A percentile compares a stretch with the other conserved stretches of the same genome.
phyloP scores from a whole-genome alignment of 768 basidiomycete species.

The Mycena maculata region DNA sequence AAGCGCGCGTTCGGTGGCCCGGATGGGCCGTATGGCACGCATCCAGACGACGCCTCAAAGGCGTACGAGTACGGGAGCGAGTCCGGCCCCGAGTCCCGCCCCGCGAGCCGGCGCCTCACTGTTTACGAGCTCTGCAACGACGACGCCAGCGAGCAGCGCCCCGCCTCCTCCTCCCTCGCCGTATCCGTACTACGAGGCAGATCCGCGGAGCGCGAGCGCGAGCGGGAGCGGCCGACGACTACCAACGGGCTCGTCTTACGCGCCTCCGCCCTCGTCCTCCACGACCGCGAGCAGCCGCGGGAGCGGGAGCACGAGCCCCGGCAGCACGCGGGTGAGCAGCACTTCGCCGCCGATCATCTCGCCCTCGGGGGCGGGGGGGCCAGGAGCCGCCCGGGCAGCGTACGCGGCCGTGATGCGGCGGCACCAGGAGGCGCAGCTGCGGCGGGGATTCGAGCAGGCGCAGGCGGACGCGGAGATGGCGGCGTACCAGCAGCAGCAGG shows the following conservation, averaged over 20 bases:
- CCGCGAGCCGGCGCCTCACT: constrained; percentile 82
- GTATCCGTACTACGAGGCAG: constrained; percentile 43
- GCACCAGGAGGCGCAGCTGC: constrained; percentile 55
- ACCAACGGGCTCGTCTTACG: constrained; percentile 59
- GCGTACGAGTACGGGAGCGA: constrained; percentile 77
- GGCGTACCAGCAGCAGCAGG: constrained; percentile 41
- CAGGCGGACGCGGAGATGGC: constrained; percentile 47
- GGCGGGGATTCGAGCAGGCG: constrained; percentile 36
- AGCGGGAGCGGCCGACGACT: constrained; percentile 53
- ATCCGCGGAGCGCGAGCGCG: constrained; percentile 47
- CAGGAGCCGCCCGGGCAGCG: constrained; percentile 36
- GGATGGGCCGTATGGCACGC: constrained; percentile 49
- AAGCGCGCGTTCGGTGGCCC: constrained; percentile 65
- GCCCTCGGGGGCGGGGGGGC: constrained; percentile 24
- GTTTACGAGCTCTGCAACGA: constrained; percentile 94
- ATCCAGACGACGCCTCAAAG: constrained; percentile 39
- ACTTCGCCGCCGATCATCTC: constrained; percentile 27
- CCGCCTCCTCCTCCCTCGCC: constrained; percentile 59
- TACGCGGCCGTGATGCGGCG: constrained; percentile 64
- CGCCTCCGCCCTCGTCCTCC: constrained; percentile 57
- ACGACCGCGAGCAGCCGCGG: constrained; percentile 48
- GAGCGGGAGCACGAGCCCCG: constrained; percentile 35
- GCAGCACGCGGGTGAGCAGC: constrained; percentile 30
- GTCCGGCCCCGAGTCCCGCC: constrained; percentile 82
- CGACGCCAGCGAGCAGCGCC: constrained; percentile 51